Evolutionary conservation across 345 rosid species (phyloP).

Genomic region (Eucalyptus regnans): DNA sequence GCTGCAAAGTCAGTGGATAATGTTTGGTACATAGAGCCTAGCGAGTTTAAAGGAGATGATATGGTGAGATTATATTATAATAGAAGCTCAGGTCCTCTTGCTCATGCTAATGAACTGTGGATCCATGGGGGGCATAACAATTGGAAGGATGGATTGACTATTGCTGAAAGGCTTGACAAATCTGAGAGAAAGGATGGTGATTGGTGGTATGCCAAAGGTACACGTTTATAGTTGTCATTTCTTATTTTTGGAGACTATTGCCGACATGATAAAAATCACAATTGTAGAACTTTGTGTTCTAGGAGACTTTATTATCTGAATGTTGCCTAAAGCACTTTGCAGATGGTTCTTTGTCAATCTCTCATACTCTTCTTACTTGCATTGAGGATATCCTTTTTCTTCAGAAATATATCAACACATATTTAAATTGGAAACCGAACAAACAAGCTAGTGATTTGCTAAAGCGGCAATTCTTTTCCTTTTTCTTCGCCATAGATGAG

Average conservation of each 20-base stretch:
- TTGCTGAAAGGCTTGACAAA: constrained; percentile 42
- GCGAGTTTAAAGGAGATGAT: constrained; percentile 42
- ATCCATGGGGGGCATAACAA: constrained; percentile 84
- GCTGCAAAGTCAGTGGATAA: constrained; percentile 35
- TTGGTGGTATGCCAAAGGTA: constrained; percentile 92
- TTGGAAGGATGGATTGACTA: constrained; percentile 69
- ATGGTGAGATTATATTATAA: constrained; percentile 51
- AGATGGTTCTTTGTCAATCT: not conserved
- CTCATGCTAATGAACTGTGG: constrained; percentile 62
- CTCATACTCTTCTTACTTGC: not conserved
- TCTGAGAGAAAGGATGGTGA: constrained; percentile 37
- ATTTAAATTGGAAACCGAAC: not conserved
- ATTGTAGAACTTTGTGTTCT: not conserved
- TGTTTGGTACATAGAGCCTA: constrained; percentile 73
- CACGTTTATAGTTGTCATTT: not conserved
- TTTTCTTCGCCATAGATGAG: not conserved
- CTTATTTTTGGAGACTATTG: not conserved
- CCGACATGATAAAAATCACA: not conserved
- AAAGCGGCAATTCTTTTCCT: not conserved
- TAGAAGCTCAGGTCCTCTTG: constrained; percentile 66
- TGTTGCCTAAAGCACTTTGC: not conserved
- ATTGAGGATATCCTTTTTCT: not conserved
- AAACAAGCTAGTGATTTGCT: not conserved
- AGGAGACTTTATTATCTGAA: not conserved
- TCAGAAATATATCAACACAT: not conserved